Percentiles rank a stretch among this genome's conserved stretches.
These are phyloP conservation scores for Lonicera japonica DNA, from an alignment of 129 eudicot species.

Conservation along the genomic window DNA sequence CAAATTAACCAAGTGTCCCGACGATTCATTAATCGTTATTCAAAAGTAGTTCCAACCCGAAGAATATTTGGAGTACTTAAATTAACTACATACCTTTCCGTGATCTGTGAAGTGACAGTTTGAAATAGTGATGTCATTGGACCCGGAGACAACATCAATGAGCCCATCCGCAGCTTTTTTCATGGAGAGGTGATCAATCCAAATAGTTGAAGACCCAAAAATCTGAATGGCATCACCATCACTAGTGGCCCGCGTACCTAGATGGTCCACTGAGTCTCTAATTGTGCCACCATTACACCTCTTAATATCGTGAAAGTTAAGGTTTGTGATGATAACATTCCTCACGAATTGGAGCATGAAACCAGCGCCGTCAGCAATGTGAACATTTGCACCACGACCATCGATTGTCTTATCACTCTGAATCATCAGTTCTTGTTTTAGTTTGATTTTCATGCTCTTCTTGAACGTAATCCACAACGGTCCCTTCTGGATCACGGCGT, in stretches of 20 bases:
- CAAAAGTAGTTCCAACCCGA: neutral
- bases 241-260: neutral
- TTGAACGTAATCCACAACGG: slow-evolving; percentile 28
- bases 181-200: slow-evolving; percentile 19
- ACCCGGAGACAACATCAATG: slow-evolving; percentile 9
- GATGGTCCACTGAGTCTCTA: slow-evolving; percentile 13
- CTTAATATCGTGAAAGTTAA: slow-evolving; percentile 11
- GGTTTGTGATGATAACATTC: slow-evolving; percentile 21
- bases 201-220: slow-evolving; percentile 8
- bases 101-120: slow-evolving; percentile 18
- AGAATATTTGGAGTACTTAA: too few relatives aligned
- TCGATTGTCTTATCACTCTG: slow-evolving; percentile 29
- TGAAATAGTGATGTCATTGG: slow-evolving; percentile 15
- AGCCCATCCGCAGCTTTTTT: slow-evolving; percentile 4
- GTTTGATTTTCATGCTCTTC: slow-evolving; percentile 17
- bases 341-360: slow-evolving; percentile 12
- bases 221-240: slow-evolving; percentile 18
- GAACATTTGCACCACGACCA: slow-evolving; percentile 23
- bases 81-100: neutral
- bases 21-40: too few relatives aligned
- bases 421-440: slow-evolving; percentile 20
- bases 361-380: slow-evolving; percentile 26
- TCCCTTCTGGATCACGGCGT: slow-evolving; percentile 5
- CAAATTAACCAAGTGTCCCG: neutral
- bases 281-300: slow-evolving; percentile 4